These are phyloP conservation scores for Eustoma russellianum DNA, from an alignment of 257 asterid genomes.

Conservation along the genomic window DNA sequence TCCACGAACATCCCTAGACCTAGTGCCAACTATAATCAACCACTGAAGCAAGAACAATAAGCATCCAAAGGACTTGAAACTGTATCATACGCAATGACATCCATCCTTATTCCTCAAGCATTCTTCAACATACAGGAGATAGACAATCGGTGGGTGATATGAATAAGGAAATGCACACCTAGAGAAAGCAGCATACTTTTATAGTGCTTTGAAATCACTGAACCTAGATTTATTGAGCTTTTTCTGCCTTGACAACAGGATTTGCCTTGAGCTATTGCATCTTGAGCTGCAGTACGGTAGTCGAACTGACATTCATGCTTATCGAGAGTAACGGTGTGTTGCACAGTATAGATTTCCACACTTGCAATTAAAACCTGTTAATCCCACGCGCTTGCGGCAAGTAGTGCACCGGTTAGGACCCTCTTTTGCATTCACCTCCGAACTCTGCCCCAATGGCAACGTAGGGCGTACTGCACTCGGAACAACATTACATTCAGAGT, in stretches of 20 bases:
- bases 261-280: slow-evolving; percentile 32
- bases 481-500: slow-evolving; percentile 10
- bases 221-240: slow-evolving; percentile 46
- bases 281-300: slow-evolving; percentile 25
- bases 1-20: no score
- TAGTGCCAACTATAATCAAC: no score
- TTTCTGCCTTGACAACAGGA: slow-evolving; percentile 32
- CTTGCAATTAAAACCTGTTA: slow-evolving; percentile 31
- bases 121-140: no score
- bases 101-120: no score
- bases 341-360: slow-evolving; percentile 27
- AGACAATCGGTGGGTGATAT: no score
- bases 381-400: slow-evolving; percentile 31
- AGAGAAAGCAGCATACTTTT: no score
- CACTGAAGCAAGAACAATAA: no score
- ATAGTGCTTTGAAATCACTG: no score
- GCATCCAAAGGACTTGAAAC: no score
- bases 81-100: no score
- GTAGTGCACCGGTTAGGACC: slow-evolving; percentile 28
- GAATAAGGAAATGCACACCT: no score
- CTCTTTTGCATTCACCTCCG: slow-evolving; percentile 18
- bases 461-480: slow-evolving; percentile 11
- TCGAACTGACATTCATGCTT: slow-evolving; percentile 35
- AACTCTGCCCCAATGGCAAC: slow-evolving; percentile 5
- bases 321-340: slow-evolving; percentile 30